These are phyloP conservation scores for Craterostigma plantagineum DNA, from an alignment of 257 asterid genomes.

Conservation along the genomic window DNA sequence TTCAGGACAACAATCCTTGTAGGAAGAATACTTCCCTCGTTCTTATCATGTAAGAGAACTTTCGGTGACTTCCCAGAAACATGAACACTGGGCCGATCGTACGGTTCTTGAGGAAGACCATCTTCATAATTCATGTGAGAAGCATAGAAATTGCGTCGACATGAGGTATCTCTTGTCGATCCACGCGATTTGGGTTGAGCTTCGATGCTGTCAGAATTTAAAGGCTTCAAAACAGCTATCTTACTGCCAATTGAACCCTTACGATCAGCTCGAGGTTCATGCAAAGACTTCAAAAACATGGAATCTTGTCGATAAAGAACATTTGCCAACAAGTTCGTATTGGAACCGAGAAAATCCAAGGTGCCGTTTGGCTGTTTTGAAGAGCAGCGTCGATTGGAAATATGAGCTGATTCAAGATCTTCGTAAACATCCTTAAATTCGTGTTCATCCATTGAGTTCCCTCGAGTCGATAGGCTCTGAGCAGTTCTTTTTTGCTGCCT, in stretches of 20 bases:
- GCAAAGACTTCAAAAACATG: slow-evolving; percentile 25
- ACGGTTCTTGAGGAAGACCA: slow-evolving; percentile 53
- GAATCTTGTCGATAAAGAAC: slow-evolving; percentile 35
- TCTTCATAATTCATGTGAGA: slow-evolving; percentile 46
- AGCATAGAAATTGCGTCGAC: slow-evolving; percentile 12
- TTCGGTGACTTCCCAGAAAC: slow-evolving; percentile 20
- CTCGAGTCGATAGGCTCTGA: slow-evolving; percentile 15
- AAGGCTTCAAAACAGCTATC: slow-evolving; percentile 34
- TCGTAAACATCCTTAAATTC: slow-evolving; percentile 68
- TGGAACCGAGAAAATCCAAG: slow-evolving; percentile 34
- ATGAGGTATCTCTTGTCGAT: slow-evolving; percentile 23
- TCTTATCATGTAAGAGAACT: slow-evolving; percentile 20
- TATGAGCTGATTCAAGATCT: slow-evolving; percentile 79
- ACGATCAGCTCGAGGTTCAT: slow-evolving; percentile 24
- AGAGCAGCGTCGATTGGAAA: slow-evolving; percentile 36
- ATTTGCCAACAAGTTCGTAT: slow-evolving; percentile 26
- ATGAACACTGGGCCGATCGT: slow-evolving; percentile 19
- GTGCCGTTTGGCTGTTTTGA: slow-evolving; percentile 38
- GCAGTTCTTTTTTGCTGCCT: slow-evolving; percentile 18
- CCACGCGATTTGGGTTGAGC: slow-evolving; percentile 29
- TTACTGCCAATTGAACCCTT: slow-evolving; percentile 23
- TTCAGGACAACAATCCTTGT: slow-evolving; percentile 74
- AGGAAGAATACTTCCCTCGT: slow-evolving; percentile 26
- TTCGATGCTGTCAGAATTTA: slow-evolving; percentile 27
- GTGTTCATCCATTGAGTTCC: slow-evolving; percentile 35